phyloP scores from a whole-genome alignment of 2,329 filamentous ascomycete genomes.

The Chrysoporthe austroafricana region DNA sequence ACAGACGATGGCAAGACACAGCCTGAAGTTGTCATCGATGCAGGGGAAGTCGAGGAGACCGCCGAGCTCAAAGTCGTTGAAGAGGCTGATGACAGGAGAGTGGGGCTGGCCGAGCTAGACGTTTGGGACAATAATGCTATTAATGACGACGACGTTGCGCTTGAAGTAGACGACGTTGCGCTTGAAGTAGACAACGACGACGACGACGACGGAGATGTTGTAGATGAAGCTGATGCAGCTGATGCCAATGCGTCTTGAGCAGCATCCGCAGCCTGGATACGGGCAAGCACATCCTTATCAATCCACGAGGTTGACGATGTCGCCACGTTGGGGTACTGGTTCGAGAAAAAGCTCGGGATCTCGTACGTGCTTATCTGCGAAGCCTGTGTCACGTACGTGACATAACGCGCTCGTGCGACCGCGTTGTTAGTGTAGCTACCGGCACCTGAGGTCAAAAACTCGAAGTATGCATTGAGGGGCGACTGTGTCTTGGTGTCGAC shows the following conservation, averaged over 20 bases:
- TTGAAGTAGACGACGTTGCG: neutral
- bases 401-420: slow-evolving; percentile 39
- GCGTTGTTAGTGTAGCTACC: slow-evolving; percentile 45
- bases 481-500: slow-evolving; percentile 39
- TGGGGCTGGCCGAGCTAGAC: neutral
- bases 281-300: slow-evolving; percentile 39
- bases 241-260: slow-evolving; percentile 24
- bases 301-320: slow-evolving; percentile 43
- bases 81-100: neutral
- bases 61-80: neutral
- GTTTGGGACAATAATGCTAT: neutral
- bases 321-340: slow-evolving; percentile 39
- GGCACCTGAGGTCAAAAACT: slow-evolving; percentile 45
- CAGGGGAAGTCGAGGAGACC: neutral
- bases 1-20: slow-evolving; percentile 7
- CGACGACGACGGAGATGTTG: neutral
- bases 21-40: neutral
- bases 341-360: slow-evolving; percentile 41
- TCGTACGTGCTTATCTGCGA: slow-evolving; percentile 41
- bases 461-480: slow-evolving; percentile 42
- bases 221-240: neutral
- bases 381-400: slow-evolving; percentile 38
- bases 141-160: neutral
- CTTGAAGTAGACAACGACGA: neutral
- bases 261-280: slow-evolving; percentile 35